Evolutionary conservation across 805 yeast genomes (phyloP), one percentile per base, ranked within the genome.

Genomic region (Candida yuanshanica): DNA sequence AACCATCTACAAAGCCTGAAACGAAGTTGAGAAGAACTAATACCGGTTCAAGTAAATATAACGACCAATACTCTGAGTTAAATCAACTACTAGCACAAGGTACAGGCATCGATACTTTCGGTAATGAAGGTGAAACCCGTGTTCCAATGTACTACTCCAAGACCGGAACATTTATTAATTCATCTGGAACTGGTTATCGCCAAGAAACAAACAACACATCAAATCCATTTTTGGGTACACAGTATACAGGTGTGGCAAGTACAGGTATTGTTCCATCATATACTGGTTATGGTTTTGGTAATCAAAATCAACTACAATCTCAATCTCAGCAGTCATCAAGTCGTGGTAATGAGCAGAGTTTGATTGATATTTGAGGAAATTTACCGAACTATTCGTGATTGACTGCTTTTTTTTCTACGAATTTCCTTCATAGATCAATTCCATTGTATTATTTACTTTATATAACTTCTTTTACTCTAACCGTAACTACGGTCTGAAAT

Each of bases 241-340:
- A 88, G 57, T 84, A 79, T 57, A 81, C 87, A 1, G 89, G 89
- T 24, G 72, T 81, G 24, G 80, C 85, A 23, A 69, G 80, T 25
- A 70, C 85, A 12, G 71, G 67, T 21, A 74, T 88, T 45, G 78
- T 82, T 37, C 90, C 95, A 6, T 80, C 93, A 3, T 81, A 84
- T 56, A 90, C 98, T 2, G 98, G 98, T 3, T 89, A 79, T 58
- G 98, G 98, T 1, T 90, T 90, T 63, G 97, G 97, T 37, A 90
- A 89, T 52, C 87, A 81, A 47, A 64, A 62, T 23, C 58, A 50
- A 37, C 44, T 43, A 29, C 45, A 45, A 33, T 50, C 48, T 46
- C 52, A 43, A 37, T 44, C 37, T 12, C 44, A 44, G 37, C 42
- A 44, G 38, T 46, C 40, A 10, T 21, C 20, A 25, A 39, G 50